Evolutionary conservation across 495 filamentous ascomycete genomes (phyloP), one percentile per base, ranked within the genome.

Genomic region (Trichoderma asperelloides): DNA sequence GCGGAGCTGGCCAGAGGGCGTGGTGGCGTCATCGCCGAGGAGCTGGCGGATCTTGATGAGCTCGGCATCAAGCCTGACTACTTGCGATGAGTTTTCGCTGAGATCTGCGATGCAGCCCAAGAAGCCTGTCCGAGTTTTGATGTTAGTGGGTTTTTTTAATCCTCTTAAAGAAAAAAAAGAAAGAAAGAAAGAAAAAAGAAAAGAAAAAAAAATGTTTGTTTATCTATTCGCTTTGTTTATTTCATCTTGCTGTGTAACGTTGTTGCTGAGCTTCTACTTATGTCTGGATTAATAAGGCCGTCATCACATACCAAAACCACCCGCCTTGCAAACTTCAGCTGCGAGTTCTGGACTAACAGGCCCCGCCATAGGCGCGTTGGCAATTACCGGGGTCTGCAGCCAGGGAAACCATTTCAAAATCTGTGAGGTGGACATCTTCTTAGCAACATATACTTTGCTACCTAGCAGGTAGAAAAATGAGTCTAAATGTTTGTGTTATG

Each of bases 331-430:
- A 16, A 91, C 86, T 37, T 86, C 84, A 21, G 86, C 78, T 1
- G 89, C 86, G 0, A 94, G 80, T 45, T 78, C 77, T 11, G 87
- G 80, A 37, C 87, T 85, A 5, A 88, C 81, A 66, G 89, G 83
- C 27, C 84, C 78, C 47, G 85, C 82, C 91, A 95, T 93, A 13
- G 91, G 91, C 15, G 90, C 91, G 70, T 80, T 78, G 63, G 87
- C 79, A 23, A 95, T 78, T 39, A 93, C 76, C 0, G 90, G 90
- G 37, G 71, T 69, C 2, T 79, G 69, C 47, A 80, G 80, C 81
- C 85, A 88, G 64, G 88, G 86, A 69, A 90, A 91, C 70, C 69
- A 73, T 18, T 49, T 7, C 40, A 49, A 43, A 18, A 65, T 1
- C 5, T 49, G n/a, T 49, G n/a, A 27, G 25, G 3, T 5, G 8